phyloP scores from a whole-genome alignment of 768 basidiomycete species.

The Phylloporus arenicola region DNA sequence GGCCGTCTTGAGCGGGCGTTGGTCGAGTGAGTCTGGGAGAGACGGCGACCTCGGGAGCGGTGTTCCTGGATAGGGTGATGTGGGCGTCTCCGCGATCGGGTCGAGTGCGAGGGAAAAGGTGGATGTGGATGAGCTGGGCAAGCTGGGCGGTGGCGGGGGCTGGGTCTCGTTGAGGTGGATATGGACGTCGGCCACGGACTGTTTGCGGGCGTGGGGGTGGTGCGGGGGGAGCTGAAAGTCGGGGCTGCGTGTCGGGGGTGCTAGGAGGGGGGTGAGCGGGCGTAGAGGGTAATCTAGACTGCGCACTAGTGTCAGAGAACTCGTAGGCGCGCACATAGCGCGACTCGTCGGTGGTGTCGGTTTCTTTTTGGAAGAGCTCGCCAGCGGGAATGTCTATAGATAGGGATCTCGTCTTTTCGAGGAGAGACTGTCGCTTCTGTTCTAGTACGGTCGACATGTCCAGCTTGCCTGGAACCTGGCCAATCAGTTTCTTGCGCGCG shows the following conservation, averaged over 20 bases:
- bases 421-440: conserved; percentile 47
- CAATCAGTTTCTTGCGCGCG: conserved; percentile 52
- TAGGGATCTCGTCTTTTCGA: conserved; percentile 51
- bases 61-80: conserved; percentile 34
- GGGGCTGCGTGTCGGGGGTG: conserved; percentile 38
- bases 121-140: conserved; percentile 38
- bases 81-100: conserved; percentile 42
- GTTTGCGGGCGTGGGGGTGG: conserved; percentile 76
- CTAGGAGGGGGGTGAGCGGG: conserved; percentile 10
- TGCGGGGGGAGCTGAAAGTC: conserved; percentile 48
- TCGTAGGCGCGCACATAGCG: conserved; percentile 31
- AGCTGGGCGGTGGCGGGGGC: conserved; percentile 19
- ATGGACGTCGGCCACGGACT: conserved; percentile 56
- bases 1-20: conserved; percentile 20
- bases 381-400: conserved; percentile 57
- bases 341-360: conserved; percentile 5
- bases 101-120: conserved; percentile 46
- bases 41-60: conserved; percentile 28
- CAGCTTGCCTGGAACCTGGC: conserved; percentile 34
- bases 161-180: conserved; percentile 30
- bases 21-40: conserved; percentile 26
- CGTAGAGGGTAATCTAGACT: neutral
- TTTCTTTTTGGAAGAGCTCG: conserved; percentile 35
- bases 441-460: conserved; percentile 47
- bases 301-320: conserved; percentile 22